phyloP scores from a whole-genome alignment of 1,139 yeast species.

The Spathaspora sp. region DNA sequence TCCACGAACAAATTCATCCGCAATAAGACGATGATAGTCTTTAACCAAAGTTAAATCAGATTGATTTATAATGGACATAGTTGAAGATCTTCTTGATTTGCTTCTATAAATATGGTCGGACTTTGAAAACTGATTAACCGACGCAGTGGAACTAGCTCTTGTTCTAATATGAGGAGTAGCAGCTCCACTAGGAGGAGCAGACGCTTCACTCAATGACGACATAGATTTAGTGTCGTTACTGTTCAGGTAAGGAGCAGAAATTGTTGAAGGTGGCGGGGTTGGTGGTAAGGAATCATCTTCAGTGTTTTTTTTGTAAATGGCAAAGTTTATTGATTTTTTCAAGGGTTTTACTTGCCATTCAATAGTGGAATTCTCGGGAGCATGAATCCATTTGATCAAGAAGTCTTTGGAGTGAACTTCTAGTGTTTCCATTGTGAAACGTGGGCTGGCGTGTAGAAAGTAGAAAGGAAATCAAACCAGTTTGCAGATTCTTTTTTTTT shows the following conservation, averaged over 20 bases:
- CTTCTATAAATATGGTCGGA: slow-evolving; percentile 34
- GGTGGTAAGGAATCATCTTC: slow-evolving; percentile 21
- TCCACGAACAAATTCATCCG: slow-evolving; percentile 63
- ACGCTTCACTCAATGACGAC: slow-evolving; percentile 1
- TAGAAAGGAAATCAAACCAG: too few species aligned
- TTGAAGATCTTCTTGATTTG: slow-evolving; percentile 36
- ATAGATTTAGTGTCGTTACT: slow-evolving; percentile 1
- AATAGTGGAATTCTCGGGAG: slow-evolving; percentile 63
- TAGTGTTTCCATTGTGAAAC: slow-evolving; percentile 53
- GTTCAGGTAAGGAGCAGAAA: slow-evolving; percentile 1
- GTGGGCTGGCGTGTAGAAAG: too few species aligned
- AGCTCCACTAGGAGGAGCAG: slow-evolving; percentile 2
- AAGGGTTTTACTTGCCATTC: slow-evolving; percentile 83
- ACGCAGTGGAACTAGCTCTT: slow-evolving; percentile 36
- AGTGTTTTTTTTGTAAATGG: slow-evolving; percentile 47
- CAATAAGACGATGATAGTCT: slow-evolving; percentile 48
- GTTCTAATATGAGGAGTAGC: slow-evolving; percentile 16
- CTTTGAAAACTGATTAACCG: slow-evolving; percentile 39
- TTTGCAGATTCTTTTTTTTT: background rate
- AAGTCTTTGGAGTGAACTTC: slow-evolving; percentile 89
- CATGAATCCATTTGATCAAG: slow-evolving; percentile 86
- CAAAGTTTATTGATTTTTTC: slow-evolving; percentile 76
- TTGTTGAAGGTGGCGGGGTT: background rate
- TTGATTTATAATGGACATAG: slow-evolving; percentile 33
- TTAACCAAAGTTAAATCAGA: slow-evolving; percentile 42